Conservation (phyloP, 257 asterid species). For the Solanum etuberosum region DNA sequence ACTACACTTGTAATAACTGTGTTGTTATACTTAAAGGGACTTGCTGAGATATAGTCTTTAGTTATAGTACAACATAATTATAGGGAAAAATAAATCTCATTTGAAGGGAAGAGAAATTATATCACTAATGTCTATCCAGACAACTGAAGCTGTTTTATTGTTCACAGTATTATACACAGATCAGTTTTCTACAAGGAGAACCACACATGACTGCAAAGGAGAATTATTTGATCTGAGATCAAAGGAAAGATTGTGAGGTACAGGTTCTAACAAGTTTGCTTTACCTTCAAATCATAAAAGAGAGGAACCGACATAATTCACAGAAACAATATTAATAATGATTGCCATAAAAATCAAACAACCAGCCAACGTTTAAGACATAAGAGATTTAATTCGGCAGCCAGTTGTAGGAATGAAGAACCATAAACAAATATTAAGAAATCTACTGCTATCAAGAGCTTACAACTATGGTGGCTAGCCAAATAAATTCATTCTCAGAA, state of each 20-base stretch:
- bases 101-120: background rate
- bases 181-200: background rate
- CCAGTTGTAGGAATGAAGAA: background rate
- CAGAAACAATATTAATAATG: too few species aligned
- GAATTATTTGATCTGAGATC: background rate
- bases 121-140: background rate
- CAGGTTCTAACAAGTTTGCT: background rate
- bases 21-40: background rate
- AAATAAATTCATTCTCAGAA: background rate
- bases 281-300: background rate
- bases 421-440: background rate
- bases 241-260: background rate
- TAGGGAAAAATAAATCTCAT: too few species aligned
- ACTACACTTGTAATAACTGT: background rate
- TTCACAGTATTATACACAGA: background rate
- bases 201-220: background rate
- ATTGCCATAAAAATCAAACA: background rate
- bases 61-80: too few species aligned
- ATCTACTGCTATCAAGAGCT: background rate
- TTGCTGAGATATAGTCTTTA: too few species aligned
- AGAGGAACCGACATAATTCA: too few species aligned
- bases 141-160: background rate
- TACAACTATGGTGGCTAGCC: background rate
- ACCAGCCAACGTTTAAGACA: background rate
- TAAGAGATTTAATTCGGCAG: background rate